Percentiles rank a stretch among this genome's conserved stretches.
phyloP scores from a whole-genome alignment of 352 stramenopile genomes.

The Globisporangium nodosum region DNA sequence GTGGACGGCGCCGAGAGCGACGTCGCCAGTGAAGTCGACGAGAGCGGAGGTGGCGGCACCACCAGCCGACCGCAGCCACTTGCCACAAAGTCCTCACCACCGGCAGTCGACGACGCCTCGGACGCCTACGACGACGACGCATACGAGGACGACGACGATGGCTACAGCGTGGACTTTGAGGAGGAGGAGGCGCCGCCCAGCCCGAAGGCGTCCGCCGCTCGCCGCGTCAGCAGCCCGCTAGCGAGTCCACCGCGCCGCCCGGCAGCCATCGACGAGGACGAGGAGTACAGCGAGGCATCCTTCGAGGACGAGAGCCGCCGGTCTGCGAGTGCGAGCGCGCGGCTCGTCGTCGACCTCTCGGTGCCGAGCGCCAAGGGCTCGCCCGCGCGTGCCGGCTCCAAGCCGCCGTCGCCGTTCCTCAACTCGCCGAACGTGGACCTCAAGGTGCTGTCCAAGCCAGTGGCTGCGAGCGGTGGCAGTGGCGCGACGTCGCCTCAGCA shows the following conservation, averaged over 20 bases:
- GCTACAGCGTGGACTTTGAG: constrained; percentile 75
- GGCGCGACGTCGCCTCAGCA: neutral
- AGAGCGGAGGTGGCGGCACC: constrained; percentile 21
- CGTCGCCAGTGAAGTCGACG: constrained; percentile 45
- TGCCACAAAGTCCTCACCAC: constrained; percentile 8
- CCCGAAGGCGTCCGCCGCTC: neutral
- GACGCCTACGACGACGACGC: constrained; percentile 23
- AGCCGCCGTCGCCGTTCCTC: constrained; percentile 11
- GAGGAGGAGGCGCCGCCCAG: constrained; percentile 10
- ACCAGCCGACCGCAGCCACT: neutral
- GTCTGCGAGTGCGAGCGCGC: constrained; percentile 35
- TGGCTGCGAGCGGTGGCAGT: neutral
- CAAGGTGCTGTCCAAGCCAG: constrained; percentile 40
- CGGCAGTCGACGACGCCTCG: constrained; percentile 9
- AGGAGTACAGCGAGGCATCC: constrained; percentile 55
- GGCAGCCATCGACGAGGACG: constrained; percentile 21
- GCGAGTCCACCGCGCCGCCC: constrained; percentile 4
- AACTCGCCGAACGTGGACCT: constrained; percentile 38
- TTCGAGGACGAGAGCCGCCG: constrained; percentile 68
- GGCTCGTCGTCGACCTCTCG: constrained; percentile 56
- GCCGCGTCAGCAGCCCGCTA: neutral
- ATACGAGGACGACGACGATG: constrained; percentile 45
- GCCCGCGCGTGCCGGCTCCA: constrained; percentile 15
- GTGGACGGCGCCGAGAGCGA: constrained; percentile 31
- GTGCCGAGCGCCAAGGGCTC: constrained; percentile 39